Percentiles rank a stretch among this genome's conserved stretches.
These are phyloP conservation scores for Golovinomyces cichoracearum DNA, from an alignment of 2,329 filamentous ascomycete species.

Conservation along the genomic window DNA sequence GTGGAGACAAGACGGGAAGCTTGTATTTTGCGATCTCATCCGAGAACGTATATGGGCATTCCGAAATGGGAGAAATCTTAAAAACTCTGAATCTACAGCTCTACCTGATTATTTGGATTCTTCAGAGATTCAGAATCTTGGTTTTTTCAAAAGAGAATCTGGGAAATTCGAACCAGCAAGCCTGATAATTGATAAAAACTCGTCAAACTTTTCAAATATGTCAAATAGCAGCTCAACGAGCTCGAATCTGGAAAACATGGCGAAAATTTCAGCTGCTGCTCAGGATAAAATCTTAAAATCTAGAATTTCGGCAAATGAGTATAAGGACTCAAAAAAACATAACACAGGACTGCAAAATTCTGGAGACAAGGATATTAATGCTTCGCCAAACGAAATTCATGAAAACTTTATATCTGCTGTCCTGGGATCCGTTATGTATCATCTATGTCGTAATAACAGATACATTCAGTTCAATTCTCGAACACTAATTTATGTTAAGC, in stretches of 20 bases:
- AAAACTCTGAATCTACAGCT: conserved; percentile 2
- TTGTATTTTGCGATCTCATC: conserved; percentile 11
- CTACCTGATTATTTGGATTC: not conserved
- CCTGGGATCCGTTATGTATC: conserved; percentile 12
- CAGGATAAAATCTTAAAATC: conserved; percentile 10
- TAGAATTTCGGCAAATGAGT: conserved; percentile 4
- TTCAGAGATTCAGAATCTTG: conserved; percentile 7
- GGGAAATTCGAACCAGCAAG: conserved; percentile 13
- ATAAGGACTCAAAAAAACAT: too few relatives aligned
- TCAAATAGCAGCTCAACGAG: conserved; percentile 11
- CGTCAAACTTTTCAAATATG: conserved; percentile 6
- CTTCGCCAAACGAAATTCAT: conserved; percentile 12
- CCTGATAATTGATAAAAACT: conserved; percentile 8
- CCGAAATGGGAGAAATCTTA: conserved; percentile 4
- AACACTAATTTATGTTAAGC: conserved; percentile 9
- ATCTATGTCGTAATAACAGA: conserved; percentile 13
- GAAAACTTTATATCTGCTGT: conserved; percentile 15
- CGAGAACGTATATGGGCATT: conserved; percentile 14
- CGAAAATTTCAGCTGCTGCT: conserved; percentile 10
- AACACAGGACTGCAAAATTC: too few relatives aligned
- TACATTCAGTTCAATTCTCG: conserved; percentile 15
- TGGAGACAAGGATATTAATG: conserved; percentile 4
- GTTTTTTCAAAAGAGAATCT: conserved; percentile 8
- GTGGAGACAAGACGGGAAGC: conserved; percentile 12
- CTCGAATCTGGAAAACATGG: conserved; percentile 7